A percentile compares a stretch with the other conserved stretches of the same genome.
Evolutionary conservation across 1,284 basidiomycete species (phyloP).

Genomic region (Cryptococcus sp.): DNA sequence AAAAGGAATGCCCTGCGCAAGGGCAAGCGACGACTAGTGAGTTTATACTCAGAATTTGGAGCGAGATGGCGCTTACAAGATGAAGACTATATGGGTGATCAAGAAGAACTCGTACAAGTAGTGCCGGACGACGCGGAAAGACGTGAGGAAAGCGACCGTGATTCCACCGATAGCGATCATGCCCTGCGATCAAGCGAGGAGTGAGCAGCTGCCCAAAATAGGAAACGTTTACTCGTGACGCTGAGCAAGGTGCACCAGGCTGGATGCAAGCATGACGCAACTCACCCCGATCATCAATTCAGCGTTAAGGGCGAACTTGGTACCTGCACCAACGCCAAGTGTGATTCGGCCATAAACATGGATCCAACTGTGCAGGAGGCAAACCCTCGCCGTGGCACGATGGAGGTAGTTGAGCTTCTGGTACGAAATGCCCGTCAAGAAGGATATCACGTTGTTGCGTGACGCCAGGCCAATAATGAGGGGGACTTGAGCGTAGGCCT

Average conservation of each 20-base stretch:
- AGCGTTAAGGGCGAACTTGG: no score
- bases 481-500: conserved; percentile 45
- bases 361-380: conserved; percentile 37
- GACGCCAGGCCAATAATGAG: conserved; percentile 47
- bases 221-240: no score
- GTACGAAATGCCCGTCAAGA: conserved; percentile 50
- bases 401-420: conserved; percentile 55
- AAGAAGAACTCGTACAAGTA: conserved; percentile 59
- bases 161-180: conserved; percentile 23
- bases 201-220: no score
- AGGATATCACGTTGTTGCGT: conserved; percentile 51
- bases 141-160: conserved; percentile 52
- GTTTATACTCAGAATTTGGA: no score
- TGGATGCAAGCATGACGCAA: no score
- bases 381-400: conserved; percentile 45
- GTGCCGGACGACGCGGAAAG: conserved; percentile 52
- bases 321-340: neutral
- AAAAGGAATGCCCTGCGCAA: conserved; percentile 33
- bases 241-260: no score
- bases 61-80: neutral
- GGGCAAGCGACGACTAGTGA: no score
- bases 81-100: conserved; percentile 55
- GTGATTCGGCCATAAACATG: conserved; percentile 4
- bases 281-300: no score
- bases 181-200: conserved; percentile 20